These are phyloP conservation scores for Beauveria australis DNA, from an alignment of 2,329 filamentous ascomycete genomes.

Conservation along the genomic window DNA sequence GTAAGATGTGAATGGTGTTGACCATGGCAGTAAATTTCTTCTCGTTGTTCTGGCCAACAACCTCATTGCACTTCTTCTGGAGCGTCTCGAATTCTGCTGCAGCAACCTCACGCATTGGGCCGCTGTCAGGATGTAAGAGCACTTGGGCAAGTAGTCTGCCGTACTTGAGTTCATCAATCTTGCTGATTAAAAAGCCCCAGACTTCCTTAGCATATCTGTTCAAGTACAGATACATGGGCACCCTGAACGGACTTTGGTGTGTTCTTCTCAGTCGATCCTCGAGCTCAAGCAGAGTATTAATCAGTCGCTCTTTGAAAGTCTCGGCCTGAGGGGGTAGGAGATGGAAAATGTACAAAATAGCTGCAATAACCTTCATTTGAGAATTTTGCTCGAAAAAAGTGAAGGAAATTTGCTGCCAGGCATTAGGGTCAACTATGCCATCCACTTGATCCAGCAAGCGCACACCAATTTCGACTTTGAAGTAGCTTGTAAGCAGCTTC, in stretches of 20 bases:
- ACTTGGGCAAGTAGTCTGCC: constrained; percentile 89
- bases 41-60: constrained; percentile 58
- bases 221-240: constrained; percentile 84
- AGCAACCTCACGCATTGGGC: constrained; percentile 64
- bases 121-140: constrained; percentile 66
- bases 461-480: constrained; percentile 95
- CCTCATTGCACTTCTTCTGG: constrained; percentile 57
- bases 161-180: constrained; percentile 76
- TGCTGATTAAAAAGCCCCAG: constrained; percentile 70
- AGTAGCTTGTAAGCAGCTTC: constrained; percentile 92
- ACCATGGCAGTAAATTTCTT: constrained; percentile 63
- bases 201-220: constrained; percentile 88
- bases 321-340: constrained; percentile 86
- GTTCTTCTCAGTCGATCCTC: constrained; percentile 81
- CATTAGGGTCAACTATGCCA: constrained; percentile 70
- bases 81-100: constrained; percentile 66
- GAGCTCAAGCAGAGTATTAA: constrained; percentile 82
- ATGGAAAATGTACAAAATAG: constrained; percentile 95
- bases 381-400: constrained; percentile 87
- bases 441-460: constrained; percentile 92
- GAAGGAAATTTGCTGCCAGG: constrained; percentile 86
- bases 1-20: constrained; percentile 79
- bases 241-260: constrained; percentile 82
- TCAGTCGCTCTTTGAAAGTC: constrained; percentile 81
- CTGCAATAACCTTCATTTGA: constrained; percentile 89